Evolutionary conservation across 208 protist genomes (phyloP).

Genomic region (Crithidia sp.): DNA sequence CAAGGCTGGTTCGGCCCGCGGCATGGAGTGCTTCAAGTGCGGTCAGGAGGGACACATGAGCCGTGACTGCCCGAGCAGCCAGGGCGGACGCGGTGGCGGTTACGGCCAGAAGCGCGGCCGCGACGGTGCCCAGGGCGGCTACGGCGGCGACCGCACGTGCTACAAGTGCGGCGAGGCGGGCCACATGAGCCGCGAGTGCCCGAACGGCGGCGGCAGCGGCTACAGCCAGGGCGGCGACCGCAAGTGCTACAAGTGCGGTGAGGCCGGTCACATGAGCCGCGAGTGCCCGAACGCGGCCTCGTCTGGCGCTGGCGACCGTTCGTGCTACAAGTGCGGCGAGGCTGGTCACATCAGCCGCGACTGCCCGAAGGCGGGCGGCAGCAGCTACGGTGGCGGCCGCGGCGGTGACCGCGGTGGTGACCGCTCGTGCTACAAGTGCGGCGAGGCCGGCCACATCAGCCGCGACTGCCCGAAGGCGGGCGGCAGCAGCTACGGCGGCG

Average conservation of each 20-base stretch:
- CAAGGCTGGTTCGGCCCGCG: conserved; percentile 35
- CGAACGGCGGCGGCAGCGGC: conserved; percentile 43
- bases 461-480: conserved; percentile 81
- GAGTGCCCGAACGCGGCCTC: conserved; percentile 68
- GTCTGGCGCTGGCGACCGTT: conserved; percentile 51
- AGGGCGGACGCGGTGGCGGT: conserved; percentile 46
- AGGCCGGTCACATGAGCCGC: conserved; percentile 78
- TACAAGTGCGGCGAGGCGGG: conserved; percentile 87
- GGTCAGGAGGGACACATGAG: conserved; percentile 75
- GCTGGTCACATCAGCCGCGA: conserved; percentile 83
- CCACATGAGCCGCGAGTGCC: conserved; percentile 87
- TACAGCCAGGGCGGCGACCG: conserved; percentile 58
- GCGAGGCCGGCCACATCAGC: conserved; percentile 78
- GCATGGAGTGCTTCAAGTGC: conserved; percentile 83
- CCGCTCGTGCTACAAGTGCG: conserved; percentile 86
- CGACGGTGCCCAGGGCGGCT: conserved; percentile 53
- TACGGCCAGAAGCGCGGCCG: conserved; percentile 68
- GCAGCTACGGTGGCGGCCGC: conserved; percentile 36
- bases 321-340: conserved; percentile 89
- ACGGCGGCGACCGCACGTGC: conserved; percentile 72
- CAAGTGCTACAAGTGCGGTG: conserved; percentile 82
- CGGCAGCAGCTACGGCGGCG: conserved; percentile 35
- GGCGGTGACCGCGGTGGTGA: conserved; percentile 51
- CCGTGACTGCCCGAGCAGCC: conserved; percentile 73
- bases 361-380: conserved; percentile 65